Conservation (phyloP, 2,329 filamentous ascomycete species). For the Tolypocladium sp. region DNA sequence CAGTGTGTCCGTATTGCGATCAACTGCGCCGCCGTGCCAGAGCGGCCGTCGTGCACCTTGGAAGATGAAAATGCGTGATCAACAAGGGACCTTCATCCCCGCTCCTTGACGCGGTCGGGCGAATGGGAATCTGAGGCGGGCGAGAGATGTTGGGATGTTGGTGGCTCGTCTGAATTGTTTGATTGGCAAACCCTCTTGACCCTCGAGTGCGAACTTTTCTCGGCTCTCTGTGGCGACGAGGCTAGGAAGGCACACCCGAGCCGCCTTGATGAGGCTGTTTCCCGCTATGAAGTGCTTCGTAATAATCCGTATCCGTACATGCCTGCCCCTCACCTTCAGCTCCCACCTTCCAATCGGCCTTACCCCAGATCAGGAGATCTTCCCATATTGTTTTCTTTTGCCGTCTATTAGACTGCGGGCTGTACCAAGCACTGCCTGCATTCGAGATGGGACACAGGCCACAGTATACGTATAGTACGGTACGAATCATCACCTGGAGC, state of each 20-base stretch:
- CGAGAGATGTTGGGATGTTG: background rate
- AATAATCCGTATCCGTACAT: background rate
- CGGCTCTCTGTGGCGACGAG: background rate
- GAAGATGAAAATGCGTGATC: background rate
- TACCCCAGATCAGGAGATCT: background rate
- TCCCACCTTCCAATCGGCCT: background rate
- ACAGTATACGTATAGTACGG: background rate
- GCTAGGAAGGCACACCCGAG: background rate
- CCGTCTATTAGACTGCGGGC: background rate
- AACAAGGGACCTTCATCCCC: background rate
- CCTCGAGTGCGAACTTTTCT: background rate
- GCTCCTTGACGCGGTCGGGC: background rate
- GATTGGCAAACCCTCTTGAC: background rate
- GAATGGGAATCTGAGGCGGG: conserved; percentile 2
- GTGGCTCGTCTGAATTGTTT: background rate
- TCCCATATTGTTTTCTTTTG: background rate
- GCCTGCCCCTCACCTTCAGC: background rate
- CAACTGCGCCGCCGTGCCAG: background rate
- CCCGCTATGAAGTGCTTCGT: background rate
- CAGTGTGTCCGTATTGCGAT: background rate
- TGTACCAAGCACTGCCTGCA: background rate
- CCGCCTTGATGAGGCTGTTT: background rate
- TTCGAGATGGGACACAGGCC: background rate
- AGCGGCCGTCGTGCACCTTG: background rate
- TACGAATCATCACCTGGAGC: background rate